These are phyloP conservation scores for Solanum pinnatisectum DNA, from an alignment of 257 asterid species.

Conservation along the genomic window DNA sequence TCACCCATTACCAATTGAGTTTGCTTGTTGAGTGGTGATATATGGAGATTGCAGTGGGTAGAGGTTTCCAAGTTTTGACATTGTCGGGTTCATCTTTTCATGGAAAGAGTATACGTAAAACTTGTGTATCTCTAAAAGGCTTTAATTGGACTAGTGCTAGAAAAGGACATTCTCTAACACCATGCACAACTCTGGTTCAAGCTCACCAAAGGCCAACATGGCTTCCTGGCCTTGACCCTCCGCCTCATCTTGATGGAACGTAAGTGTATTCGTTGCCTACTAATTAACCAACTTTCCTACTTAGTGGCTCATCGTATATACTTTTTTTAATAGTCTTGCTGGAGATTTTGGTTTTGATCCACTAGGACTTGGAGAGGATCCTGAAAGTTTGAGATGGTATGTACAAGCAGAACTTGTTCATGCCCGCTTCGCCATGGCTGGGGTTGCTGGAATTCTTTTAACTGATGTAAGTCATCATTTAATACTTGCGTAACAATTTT, in stretches of 20 bases:
- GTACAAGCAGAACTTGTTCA: conserved; percentile 90
- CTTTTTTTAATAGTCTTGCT: conserved; percentile 34
- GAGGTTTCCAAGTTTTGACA: conserved; percentile 45
- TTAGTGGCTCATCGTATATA: not conserved
- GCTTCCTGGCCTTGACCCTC: conserved; percentile 95
- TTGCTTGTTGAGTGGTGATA: not conserved
- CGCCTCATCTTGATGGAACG: conserved; percentile 88
- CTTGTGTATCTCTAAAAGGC: conserved; percentile 18
- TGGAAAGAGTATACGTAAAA: conserved; percentile 17
- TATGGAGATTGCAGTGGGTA: conserved; percentile 44
- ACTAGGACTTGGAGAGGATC: conserved; percentile 87
- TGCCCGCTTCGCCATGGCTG: conserved; percentile 94
- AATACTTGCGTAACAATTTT: not conserved
- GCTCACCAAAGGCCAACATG: conserved; percentile 81
- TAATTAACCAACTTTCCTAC: not conserved
- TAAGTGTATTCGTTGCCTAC: conserved; percentile 14
- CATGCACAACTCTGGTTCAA: conserved; percentile 19
- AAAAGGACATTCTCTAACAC: conserved; percentile 11
- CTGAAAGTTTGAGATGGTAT: conserved; percentile 79
- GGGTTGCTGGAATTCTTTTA: conserved; percentile 77
- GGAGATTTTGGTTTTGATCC: conserved; percentile 96
- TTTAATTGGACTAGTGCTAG: conserved; percentile 19
- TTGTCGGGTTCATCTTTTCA: conserved; percentile 23
- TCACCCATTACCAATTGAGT: not conserved
- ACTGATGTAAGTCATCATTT: conserved; percentile 46